Evolutionary conservation across 2,329 filamentous ascomycete species (phyloP), one percentile per base, ranked within the genome.

Genomic region (Alternaria angustiovoidea): DNA sequence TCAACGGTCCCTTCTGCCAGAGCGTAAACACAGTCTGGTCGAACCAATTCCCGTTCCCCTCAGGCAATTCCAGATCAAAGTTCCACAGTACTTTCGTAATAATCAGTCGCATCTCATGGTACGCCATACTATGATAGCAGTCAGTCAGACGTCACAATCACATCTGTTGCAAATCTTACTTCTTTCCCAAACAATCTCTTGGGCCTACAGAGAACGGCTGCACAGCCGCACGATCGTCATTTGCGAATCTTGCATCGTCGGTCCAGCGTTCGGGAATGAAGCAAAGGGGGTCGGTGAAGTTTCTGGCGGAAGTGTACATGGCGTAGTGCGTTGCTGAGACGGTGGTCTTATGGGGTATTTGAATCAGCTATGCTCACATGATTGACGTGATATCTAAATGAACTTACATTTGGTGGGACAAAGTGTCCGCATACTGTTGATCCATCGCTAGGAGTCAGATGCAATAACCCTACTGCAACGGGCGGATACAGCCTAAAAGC

Each of bases 401-500:
- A 8, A 34, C 44, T 30, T 22, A 34, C 44, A 5, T 34, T 34
- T 1, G 28, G 28, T 22, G 28, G 44, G 12, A 16, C 3, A 2
- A 9, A 34, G 3, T 16, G 2, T 9, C 12, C 44, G 20, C 44
- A 48, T 2, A 48, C n/a, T 14, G 44, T 48, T 7, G 44, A 32
- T 5, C 44, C 44, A 20, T 48, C 28, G 14, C 11, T 20, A 8
- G 44, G 44, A 8, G 18, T 34, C 11, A 34, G 44, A 4, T 34
- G 44, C 2, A 78, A 72, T n/a, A 75, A 55, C 5, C 68, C 67
- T 22, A 64, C 65, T 6, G 78, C 68, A 5, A 75, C 73, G 12
- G 78, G 77, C 1, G 79, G 79, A 43, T 78, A 81, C 9, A 78
- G 51, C 2, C 68, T 56, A 2, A 72, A 51, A 1, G 54, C 48